Base-by-base conservation (phyloP, 257 asterid species). In the Catharanthus roseus region DNA sequence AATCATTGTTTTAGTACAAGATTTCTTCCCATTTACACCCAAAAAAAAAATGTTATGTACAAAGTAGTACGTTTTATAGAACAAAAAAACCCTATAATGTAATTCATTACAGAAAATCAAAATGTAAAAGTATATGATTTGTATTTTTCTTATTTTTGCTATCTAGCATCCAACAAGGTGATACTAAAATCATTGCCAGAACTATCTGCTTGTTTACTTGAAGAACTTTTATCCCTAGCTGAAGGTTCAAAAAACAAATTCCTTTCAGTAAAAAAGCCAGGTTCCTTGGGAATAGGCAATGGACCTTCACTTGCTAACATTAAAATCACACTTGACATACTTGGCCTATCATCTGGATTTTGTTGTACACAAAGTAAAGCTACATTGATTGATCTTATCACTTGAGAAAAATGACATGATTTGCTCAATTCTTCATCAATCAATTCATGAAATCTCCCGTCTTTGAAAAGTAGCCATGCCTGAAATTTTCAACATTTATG, bases 241-340 rank as follows among this genome's bases (percentile, higher is more conserved):
- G 49, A 16, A 41, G 47, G 71, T 38, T 63, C 76, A 36, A 50
- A 72, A 21, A 31, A 34, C 6, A 72, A 18, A 53, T 58, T 70
- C 28, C 82, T 78, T 62, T 74, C 79, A 3, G 79, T 66, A 71
- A 74, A 78, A 71, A 74, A 78, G 16, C 82, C 82, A 38, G 82
- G 82, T 23, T 72, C 74, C 23, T 67, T 78, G 4, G 80, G 79
- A 49, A 58, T 49, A 23, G 72, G 69, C 24, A 79, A 42, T 41
- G 71, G n/a, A 23, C 69, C 69, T 58, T 79, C 80, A 53, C 72
- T 71, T n/a, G 77, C 75, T 62, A 75, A 36, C 80, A 74, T 71
- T 8, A 75, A 33, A 8, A 79, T 77, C 10, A 75, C 83, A 24
- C 63, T 15, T n/a, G 80, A 66, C 80, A 79, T 75, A 53, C 28